A percentile compares a stretch with the other conserved stretches of the same genome.
These are phyloP conservation scores for Kazachstania viticola DNA, from an alignment of 805 yeast genomes.

Conservation along the genomic window DNA sequence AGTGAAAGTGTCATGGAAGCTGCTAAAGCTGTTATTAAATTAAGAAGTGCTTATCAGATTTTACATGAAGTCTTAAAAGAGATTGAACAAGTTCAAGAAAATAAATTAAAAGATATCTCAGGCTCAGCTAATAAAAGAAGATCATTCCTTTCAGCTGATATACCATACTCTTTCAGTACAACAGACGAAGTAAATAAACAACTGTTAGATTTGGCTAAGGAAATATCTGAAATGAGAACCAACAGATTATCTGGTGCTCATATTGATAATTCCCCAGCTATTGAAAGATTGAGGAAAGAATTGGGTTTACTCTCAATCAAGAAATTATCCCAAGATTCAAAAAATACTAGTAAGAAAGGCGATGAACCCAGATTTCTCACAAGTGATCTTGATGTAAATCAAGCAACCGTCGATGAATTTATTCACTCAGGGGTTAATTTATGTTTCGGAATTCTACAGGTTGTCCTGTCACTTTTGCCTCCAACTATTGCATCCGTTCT, in stretches of 20 bases:
- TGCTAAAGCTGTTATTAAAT: constrained; percentile 79
- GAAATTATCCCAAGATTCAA: constrained; percentile 1
- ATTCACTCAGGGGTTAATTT: constrained; percentile 83
- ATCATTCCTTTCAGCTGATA: constrained; percentile 22
- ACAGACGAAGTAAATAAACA: constrained; percentile 39
- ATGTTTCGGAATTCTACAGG: constrained; percentile 87
- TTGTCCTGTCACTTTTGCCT: constrained; percentile 82
- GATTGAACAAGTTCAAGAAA: too few relatives aligned
- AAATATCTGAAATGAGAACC: constrained; percentile 50
- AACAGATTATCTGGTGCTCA: constrained; percentile 59
- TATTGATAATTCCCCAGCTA: constrained; percentile 44
- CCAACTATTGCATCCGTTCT: constrained; percentile 87
- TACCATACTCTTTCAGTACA: constrained; percentile 21
- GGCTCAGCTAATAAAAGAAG: constrained; percentile 1
- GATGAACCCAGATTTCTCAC: too few relatives aligned
- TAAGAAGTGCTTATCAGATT: constrained; percentile 80
- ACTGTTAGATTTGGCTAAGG: constrained; percentile 43
- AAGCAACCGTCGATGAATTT: constrained; percentile 69
- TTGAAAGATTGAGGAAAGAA: constrained; percentile 33
- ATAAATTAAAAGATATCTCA: constrained; percentile 29
- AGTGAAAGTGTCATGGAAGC: constrained; percentile 82
- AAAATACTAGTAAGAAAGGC: constrained; percentile 4
- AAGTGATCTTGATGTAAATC: constrained; percentile 23
- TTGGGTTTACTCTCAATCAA: constrained; percentile 29
- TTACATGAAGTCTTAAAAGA: constrained; percentile 62